Evolutionary conservation across 305 asterid species (phyloP).

Genomic region (Nicotiana rustica): DNA sequence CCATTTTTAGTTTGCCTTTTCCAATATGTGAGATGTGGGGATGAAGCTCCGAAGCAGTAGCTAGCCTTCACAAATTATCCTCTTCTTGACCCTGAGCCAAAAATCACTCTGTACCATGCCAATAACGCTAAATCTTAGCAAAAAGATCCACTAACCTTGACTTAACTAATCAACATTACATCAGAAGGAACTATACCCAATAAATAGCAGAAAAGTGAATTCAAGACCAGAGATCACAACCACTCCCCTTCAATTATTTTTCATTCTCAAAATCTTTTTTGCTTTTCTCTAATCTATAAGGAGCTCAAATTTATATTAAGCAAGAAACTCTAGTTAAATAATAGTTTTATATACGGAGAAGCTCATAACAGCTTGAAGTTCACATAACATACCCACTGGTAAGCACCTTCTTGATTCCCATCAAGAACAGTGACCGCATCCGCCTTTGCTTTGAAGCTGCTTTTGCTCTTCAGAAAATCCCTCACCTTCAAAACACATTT

Average conservation of each 20-base stretch:
- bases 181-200: background rate
- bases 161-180: background rate
- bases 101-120: background rate
- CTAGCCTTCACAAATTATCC: background rate
- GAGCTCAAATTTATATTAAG: background rate
- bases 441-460: slow-evolving; percentile 50
- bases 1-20: background rate
- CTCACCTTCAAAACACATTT: slow-evolving; percentile 55
- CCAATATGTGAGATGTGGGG: background rate
- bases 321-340: background rate
- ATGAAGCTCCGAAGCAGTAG: background rate
- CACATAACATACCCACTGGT: slow-evolving; percentile 66
- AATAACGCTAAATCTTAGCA: background rate
- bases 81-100: background rate
- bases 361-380: slow-evolving; percentile 29
- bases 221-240: background rate
- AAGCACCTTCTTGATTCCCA: slow-evolving; percentile 80
- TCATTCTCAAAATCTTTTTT: background rate
- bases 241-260: background rate
- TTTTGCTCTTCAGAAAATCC: slow-evolving; percentile 52
- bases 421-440: slow-evolving; percentile 66
- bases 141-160: background rate
- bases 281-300: background rate
- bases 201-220: background rate
- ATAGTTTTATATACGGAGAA: background rate